Percentiles rank a stretch among this genome's conserved stretches.
phyloP scores from a whole-genome alignment of 169 alveolate genomes.

The Cryptosporidium viatorum region DNA sequence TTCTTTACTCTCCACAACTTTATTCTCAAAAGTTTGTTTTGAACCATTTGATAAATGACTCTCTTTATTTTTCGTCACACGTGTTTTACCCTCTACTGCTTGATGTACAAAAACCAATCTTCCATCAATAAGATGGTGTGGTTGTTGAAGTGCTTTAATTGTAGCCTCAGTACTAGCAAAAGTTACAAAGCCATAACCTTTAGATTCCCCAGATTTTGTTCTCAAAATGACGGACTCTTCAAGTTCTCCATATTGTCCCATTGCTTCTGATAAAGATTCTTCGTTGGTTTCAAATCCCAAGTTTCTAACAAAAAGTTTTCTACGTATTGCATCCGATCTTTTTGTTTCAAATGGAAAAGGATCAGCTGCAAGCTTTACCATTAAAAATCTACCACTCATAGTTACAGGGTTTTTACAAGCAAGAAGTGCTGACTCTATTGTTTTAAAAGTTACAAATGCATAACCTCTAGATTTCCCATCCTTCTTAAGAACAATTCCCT shows the following conservation, averaged over 20 bases:
- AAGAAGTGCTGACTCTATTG: constrained; percentile 80
- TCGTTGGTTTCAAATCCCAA: constrained; percentile 80
- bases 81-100: constrained; percentile 72
- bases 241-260: constrained; percentile 80
- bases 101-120: constrained; percentile 82
- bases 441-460: constrained; percentile 84
- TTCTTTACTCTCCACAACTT: neutral
- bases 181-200: constrained; percentile 83
- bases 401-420: constrained; percentile 77
- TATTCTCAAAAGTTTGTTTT: neutral
- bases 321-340: constrained; percentile 77
- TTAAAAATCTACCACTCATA: constrained; percentile 78
- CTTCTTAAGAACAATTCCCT: constrained; percentile 83
- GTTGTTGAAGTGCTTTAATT: constrained; percentile 82
- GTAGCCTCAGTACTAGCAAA: constrained; percentile 81
- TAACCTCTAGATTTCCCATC: constrained; percentile 86
- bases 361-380: constrained; percentile 81
- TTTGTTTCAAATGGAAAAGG: constrained; percentile 76
- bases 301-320: constrained; percentile 83
- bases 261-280: constrained; percentile 76
- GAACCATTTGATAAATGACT: neutral
- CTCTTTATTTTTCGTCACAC: constrained; percentile 4
- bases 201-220: constrained; percentile 80
- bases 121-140: constrained; percentile 81
- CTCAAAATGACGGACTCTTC: constrained; percentile 83